These are phyloP conservation scores for Pleomassaria siparia DNA, from an alignment of 2,329 filamentous ascomycete genomes.

Conservation along the genomic window DNA sequence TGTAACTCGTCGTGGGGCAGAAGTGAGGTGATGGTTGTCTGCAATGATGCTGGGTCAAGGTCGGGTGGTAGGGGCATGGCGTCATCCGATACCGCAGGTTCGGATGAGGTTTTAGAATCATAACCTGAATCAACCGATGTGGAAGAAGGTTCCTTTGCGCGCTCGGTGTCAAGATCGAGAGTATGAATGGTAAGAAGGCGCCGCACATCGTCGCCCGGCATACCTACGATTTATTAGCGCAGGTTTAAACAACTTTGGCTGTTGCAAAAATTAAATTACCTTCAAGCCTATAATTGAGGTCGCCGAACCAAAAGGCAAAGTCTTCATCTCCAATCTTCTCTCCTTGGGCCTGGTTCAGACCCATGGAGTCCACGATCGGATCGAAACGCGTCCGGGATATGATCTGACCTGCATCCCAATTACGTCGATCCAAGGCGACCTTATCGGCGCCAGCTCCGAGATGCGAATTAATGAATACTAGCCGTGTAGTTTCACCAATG, in stretches of 20 bases:
- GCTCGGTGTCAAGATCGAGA: conserved; percentile 60
- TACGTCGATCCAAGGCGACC: conserved; percentile 74
- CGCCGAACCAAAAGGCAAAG: conserved; percentile 94
- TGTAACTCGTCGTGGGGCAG: conserved; percentile 86
- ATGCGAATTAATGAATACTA: conserved; percentile 91
- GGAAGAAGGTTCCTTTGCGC: conserved; percentile 4
- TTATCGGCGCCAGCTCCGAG: conserved; percentile 84
- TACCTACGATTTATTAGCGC: no score
- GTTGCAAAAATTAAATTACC: no score
- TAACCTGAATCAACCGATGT: conserved; percentile 23
- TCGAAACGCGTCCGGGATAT: conserved; percentile 74
- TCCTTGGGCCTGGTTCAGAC: conserved; percentile 59
- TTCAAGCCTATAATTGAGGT: conserved; percentile 91
- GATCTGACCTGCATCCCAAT: conserved; percentile 88
- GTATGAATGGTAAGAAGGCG: conserved; percentile 81
- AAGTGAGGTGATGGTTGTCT: conserved; percentile 84
- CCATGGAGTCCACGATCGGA: conserved; percentile 66
- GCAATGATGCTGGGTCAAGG: conserved; percentile 80
- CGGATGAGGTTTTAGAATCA: conserved; percentile 17
- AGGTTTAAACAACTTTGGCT: no score
- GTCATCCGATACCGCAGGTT: conserved; percentile 14
- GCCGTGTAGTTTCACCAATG: conserved; percentile 82
- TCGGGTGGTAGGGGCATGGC: conserved; percentile 45
- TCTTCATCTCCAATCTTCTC: conserved; percentile 84
- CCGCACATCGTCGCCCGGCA: conserved; percentile 88